Evolutionary conservation across 1,139 yeast genomes (phyloP).

Genomic region (Blastobotrys buckinghamii): DNA sequence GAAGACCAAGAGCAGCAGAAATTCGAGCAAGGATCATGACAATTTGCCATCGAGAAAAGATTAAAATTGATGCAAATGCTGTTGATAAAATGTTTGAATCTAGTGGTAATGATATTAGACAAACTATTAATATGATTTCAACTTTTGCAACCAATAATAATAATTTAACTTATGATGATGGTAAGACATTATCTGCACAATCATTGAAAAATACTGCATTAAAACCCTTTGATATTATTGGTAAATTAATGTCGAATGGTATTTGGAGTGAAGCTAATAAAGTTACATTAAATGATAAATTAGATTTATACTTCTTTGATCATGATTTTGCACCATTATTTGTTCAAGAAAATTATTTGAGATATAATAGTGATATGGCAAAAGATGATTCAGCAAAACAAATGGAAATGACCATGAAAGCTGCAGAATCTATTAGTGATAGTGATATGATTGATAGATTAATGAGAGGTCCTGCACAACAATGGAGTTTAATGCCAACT

Average conservation of each 20-base stretch:
- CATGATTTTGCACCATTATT: conserved; percentile 91
- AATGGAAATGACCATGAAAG: conserved; percentile 60
- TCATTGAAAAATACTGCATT: conserved; percentile 91
- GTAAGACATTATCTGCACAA: conserved; percentile 47
- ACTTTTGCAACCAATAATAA: conserved; percentile 70
- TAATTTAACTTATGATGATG: conserved; percentile 48
- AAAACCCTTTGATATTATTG: conserved; percentile 88
- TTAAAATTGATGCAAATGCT: conserved; percentile 72
- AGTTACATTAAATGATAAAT: conserved; percentile 69
- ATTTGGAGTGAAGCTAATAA: conserved; percentile 49
- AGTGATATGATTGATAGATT: conserved; percentile 75
- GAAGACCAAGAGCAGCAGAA: conserved; percentile 81
- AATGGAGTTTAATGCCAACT: conserved; percentile 91
- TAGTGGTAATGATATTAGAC: conserved; percentile 89
- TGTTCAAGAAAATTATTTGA: conserved; percentile 90
- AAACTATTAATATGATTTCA: conserved; percentile 82
- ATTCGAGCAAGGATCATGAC: conserved; percentile 83
- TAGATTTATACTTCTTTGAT: conserved; percentile 88
- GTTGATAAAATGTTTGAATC: conserved; percentile 81
- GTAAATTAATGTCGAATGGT: conserved; percentile 59
- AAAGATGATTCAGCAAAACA: conserved; percentile 31
- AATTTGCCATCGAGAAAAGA: conserved; percentile 77
- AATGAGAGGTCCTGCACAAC: conserved; percentile 89
- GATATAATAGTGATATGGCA: conserved; percentile 46
- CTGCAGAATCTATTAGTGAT: conserved; percentile 79